Conservation (phyloP, 768 basidiomycete species). For the Boletus edulis region DNA sequence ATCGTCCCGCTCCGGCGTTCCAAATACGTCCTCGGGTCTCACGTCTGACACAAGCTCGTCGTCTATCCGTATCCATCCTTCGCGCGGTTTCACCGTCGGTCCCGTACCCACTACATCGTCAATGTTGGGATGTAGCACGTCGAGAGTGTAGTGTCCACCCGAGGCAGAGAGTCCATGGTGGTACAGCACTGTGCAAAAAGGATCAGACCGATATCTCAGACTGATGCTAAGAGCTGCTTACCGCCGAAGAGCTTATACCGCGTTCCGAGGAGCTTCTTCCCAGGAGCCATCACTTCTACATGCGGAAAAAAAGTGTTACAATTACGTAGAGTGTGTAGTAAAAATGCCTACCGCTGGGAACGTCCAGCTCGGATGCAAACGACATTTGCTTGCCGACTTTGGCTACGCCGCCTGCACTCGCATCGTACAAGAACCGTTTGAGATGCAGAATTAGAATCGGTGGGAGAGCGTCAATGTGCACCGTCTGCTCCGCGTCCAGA, state of each 20-base stretch:
- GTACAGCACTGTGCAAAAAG: conserved; percentile 61
- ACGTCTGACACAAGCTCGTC: conserved; percentile 86
- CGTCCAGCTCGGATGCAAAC: conserved; percentile 75
- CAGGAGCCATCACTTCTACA: conserved; percentile 60
- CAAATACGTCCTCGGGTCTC: conserved; percentile 67
- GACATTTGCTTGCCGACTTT: conserved; percentile 83
- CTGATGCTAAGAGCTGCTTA: conserved; percentile 29
- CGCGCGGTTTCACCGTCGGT: conserved; percentile 35
- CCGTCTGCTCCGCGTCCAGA: conserved; percentile 70
- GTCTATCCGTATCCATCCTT: conserved; percentile 91
- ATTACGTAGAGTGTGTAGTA: background rate
- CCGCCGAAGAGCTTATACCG: conserved; percentile 85
- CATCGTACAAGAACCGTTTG: conserved; percentile 89
- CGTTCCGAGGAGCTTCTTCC: conserved; percentile 44
- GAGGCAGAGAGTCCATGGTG: conserved; percentile 91
- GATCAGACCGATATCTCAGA: background rate
- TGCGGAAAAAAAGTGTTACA: background rate
- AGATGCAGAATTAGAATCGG: conserved; percentile 84
- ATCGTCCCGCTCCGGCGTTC: conserved; percentile 47
- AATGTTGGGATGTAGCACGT: conserved; percentile 75
- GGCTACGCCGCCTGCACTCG: conserved; percentile 67
- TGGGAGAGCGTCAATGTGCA: conserved; percentile 80
- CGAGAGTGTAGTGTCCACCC: conserved; percentile 94
- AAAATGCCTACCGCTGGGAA: conserved; percentile 55
- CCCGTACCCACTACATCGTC: conserved; percentile 34